phyloP scores from a whole-genome alignment of 257 asterid species.

The Pogostemon cablin region DNA sequence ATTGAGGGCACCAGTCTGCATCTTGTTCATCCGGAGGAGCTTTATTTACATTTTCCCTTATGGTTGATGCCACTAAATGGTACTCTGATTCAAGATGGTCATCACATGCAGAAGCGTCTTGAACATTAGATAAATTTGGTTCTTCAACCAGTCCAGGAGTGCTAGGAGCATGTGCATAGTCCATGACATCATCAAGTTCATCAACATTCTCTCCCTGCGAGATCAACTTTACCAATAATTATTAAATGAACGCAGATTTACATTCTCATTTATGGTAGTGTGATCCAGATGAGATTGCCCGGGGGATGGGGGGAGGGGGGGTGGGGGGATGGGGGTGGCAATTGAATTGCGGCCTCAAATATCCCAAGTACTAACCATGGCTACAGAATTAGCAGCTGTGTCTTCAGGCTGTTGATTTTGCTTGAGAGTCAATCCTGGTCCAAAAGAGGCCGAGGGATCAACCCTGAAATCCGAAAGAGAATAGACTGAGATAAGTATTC shows the following conservation, averaged over 20 bases:
- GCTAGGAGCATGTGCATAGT: conserved; percentile 84
- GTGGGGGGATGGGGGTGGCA: no score
- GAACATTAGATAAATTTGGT: conserved; percentile 71
- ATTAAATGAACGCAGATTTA: neutral
- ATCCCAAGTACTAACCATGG: conserved; percentile 51
- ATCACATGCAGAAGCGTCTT: conserved; percentile 83
- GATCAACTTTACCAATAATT: conserved; percentile 29
- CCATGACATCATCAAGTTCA: conserved; percentile 59
- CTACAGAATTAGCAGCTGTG: conserved; percentile 47
- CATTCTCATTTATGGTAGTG: neutral
- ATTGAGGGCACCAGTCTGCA: conserved; percentile 44
- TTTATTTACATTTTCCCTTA: conserved; percentile 42
- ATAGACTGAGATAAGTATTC: conserved; percentile 22
- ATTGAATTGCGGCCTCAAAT: conserved; percentile 8
- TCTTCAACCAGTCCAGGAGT: conserved; percentile 87
- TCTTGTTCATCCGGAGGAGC: conserved; percentile 46
- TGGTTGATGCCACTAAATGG: conserved; percentile 42
- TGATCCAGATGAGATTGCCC: neutral
- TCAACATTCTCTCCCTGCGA: conserved; percentile 60
- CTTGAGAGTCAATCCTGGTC: conserved; percentile 55
- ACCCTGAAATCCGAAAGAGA: conserved; percentile 52
- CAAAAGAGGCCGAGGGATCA: conserved; percentile 67
- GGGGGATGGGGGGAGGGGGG: no score
- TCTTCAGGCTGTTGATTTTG: conserved; percentile 57
- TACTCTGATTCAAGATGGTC: conserved; percentile 81